phyloP scores from a whole-genome alignment of 495 filamentous ascomycete genomes.

The Copromyces sp. region DNA sequence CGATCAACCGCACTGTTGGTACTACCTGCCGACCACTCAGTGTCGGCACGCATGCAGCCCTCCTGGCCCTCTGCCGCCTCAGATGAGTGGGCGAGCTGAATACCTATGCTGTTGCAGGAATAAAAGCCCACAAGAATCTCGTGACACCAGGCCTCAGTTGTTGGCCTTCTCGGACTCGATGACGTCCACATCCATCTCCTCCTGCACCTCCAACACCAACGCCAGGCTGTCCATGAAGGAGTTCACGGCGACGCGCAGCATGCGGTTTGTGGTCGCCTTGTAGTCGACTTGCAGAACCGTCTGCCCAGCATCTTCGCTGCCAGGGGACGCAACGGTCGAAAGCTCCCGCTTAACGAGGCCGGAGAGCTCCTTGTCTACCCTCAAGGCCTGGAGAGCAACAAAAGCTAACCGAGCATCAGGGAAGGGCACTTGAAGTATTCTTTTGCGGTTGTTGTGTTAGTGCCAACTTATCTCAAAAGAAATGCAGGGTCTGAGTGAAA shows the following conservation, averaged over 20 bases:
- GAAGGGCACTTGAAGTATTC: conserved; percentile 72
- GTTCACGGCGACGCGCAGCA: conserved; percentile 95
- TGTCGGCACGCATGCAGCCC: neutral
- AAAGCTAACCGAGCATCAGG: conserved; percentile 71
- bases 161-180: conserved; percentile 24
- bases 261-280: conserved; percentile 83
- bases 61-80: neutral
- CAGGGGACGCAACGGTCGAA: conserved; percentile 35
- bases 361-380: conserved; percentile 85
- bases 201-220: conserved; percentile 75
- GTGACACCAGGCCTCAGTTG: neutral
- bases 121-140: neutral
- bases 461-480: neutral
- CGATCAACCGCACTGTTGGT: neutral
- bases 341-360: conserved; percentile 66
- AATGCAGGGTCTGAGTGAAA: neutral
- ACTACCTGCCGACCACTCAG: neutral
- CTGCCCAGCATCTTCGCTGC: conserved; percentile 25
- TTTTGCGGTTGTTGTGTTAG: conserved; percentile 25
- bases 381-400: conserved; percentile 62
- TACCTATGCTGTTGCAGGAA: neutral
- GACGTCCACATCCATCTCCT: conserved; percentile 81
- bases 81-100: neutral
- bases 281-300: conserved; percentile 67
- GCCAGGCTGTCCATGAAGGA: conserved; percentile 91